Evolutionary conservation across 1,284 basidiomycete genomes (phyloP).

Genomic region (Malassezia japonica): DNA sequence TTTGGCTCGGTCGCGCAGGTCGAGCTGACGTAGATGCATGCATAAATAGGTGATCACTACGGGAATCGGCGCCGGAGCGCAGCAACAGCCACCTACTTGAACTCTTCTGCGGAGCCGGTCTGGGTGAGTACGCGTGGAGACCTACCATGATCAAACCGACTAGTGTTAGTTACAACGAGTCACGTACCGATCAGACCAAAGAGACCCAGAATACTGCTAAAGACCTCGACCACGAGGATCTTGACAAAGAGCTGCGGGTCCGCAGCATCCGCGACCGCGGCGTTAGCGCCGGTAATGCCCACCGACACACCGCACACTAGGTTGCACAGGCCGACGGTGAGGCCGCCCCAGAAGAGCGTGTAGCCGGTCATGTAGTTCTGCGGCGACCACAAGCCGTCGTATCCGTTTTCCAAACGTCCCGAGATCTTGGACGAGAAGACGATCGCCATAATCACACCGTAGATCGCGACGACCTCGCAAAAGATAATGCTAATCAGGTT

Average conservation of each 20-base stretch:
- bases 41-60: neutral
- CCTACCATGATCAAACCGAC: constrained; percentile 19
- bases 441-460: constrained; percentile 64
- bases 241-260: constrained; percentile 48
- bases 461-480: constrained; percentile 96
- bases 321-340: constrained; percentile 47
- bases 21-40: constrained; percentile 51
- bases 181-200: constrained; percentile 40
- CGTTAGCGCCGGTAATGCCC: constrained; percentile 45
- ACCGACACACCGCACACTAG: constrained; percentile 44
- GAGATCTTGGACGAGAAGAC: constrained; percentile 45
- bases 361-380: constrained; percentile 44
- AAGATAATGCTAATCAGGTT: constrained; percentile 93
- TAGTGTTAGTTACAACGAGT: constrained; percentile 3
- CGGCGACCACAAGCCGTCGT: constrained; percentile 29
- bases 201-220: constrained; percentile 41
- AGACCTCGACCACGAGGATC: constrained; percentile 41
- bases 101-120: constrained; percentile 17
- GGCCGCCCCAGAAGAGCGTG: constrained; percentile 44
- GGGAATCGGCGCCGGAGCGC: neutral
- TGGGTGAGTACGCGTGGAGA: neutral
- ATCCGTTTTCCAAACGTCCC: constrained; percentile 28
- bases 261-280: constrained; percentile 44
- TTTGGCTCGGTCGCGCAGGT: constrained; percentile 83
- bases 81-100: constrained; percentile 4